Percentiles rank a stretch among this genome's conserved stretches.
phyloP scores from a whole-genome alignment of 148 eudicot genomes.

The Persicaria tinctoria region DNA sequence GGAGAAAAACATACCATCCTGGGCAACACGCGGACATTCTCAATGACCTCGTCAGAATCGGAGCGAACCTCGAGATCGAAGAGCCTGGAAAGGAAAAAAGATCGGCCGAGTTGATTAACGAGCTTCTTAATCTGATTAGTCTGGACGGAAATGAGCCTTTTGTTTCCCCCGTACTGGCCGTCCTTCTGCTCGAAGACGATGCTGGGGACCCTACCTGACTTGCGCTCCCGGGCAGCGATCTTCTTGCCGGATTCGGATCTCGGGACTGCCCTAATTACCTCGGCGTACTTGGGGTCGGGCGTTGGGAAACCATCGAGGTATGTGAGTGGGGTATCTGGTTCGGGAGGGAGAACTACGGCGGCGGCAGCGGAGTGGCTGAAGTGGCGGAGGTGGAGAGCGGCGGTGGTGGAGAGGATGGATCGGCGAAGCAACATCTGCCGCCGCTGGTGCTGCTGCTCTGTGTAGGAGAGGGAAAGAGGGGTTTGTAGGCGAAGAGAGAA shows the following conservation, averaged over 20 bases:
- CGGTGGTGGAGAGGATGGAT: slow-evolving; percentile 18
- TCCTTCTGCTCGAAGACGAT: slow-evolving; percentile 88
- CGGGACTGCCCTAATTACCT: slow-evolving; percentile 57
- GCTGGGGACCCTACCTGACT: slow-evolving; percentile 67
- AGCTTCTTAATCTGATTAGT: slow-evolving; percentile 81
- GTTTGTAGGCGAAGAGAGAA: not conserved
- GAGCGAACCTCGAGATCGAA: slow-evolving; percentile 66
- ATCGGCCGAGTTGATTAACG: slow-evolving; percentile 44
- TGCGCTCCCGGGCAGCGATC: slow-evolving; percentile 51
- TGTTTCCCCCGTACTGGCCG: slow-evolving; percentile 90
- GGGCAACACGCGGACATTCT: slow-evolving; percentile 72
- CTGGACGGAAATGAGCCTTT: slow-evolving; percentile 69
- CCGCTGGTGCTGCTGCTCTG: not conserved
- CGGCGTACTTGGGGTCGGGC: slow-evolving; percentile 65
- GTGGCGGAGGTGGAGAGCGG: slow-evolving; percentile 36
- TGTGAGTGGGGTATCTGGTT: slow-evolving; percentile 27
- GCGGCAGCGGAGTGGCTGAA: slow-evolving; percentile 36
- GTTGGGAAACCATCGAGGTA: slow-evolving; percentile 56
- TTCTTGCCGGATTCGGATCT: slow-evolving; percentile 52
- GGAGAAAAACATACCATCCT: slow-evolving; percentile 32
- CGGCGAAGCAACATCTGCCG: slow-evolving; percentile 46
- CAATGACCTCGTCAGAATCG: slow-evolving; percentile 43
- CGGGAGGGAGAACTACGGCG: slow-evolving; percentile 21
- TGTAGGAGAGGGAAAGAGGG: not conserved
- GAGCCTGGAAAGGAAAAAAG: slow-evolving; percentile 58